These are phyloP conservation scores for Massospora cicadina DNA, from an alignment of 371 early-diverging fungal genomes.

Conservation along the genomic window DNA sequence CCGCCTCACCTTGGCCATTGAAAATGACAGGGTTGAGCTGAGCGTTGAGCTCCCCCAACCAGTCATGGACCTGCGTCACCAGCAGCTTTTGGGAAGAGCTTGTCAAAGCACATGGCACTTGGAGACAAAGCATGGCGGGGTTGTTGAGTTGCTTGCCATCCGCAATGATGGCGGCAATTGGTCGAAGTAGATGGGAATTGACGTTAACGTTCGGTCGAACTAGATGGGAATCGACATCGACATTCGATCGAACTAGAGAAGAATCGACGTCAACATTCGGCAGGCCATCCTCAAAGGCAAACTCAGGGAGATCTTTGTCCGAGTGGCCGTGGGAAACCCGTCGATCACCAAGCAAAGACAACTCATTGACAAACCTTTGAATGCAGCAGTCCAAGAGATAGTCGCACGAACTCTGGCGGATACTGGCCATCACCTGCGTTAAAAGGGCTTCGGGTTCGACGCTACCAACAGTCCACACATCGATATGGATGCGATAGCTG, in stretches of 20 bases:
- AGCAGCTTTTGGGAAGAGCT: constrained; percentile 1
- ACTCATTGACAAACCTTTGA: constrained; percentile 7
- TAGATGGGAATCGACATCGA: no score
- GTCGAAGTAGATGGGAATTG: neutral
- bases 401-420: constrained; percentile 43
- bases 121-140: neutral
- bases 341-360: neutral
- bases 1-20: constrained; percentile 9
- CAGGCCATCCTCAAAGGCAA: no score
- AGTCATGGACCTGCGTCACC: constrained; percentile 19
- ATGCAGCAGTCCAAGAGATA: constrained; percentile 37
- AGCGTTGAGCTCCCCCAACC: constrained; percentile 20
- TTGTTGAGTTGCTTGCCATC: neutral
- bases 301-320: neutral
- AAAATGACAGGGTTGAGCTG: constrained; percentile 21
- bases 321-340: constrained; percentile 1
- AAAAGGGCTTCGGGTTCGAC: constrained; percentile 30
- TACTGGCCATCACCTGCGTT: constrained; percentile 26
- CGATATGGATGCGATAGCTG: constrained; percentile 29
- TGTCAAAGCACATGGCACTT: neutral
- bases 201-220: constrained; percentile 3
- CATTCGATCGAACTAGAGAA: no score
- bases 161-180: neutral
- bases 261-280: neutral
- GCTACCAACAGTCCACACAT: constrained; percentile 51